Conservation (phyloP, 768 basidiomycete genomes). For the Pleurotus giganteus region DNA sequence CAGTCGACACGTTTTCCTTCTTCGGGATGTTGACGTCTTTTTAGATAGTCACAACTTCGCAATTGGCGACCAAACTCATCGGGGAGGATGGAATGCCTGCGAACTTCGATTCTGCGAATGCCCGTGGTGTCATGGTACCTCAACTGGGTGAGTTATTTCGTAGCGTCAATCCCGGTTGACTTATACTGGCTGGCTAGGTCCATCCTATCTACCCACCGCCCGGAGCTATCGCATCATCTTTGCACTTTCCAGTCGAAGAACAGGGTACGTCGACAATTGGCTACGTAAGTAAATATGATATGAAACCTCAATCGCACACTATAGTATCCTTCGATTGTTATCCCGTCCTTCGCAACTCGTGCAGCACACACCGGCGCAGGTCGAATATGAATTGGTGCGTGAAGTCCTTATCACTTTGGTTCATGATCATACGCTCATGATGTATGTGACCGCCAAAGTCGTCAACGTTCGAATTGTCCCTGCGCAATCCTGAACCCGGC, state of each 20-base stretch:
- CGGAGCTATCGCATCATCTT: slow-evolving; percentile 36
- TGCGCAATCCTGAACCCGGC: neutral
- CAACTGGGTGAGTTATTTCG: slow-evolving; percentile 47
- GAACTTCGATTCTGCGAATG: slow-evolving; percentile 57
- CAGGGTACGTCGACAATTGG: slow-evolving; percentile 37
- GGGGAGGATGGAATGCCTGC: slow-evolving; percentile 63
- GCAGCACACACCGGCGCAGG: neutral
- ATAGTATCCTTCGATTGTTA: slow-evolving; percentile 6
- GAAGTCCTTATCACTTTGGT: neutral
- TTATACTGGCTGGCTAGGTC: slow-evolving; percentile 15
- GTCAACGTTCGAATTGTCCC: neutral
- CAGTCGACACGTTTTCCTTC: neutral
- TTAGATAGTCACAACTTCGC: slow-evolving; percentile 60
- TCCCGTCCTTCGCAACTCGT: neutral
- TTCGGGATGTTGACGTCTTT: slow-evolving; percentile 12
- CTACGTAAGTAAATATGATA: too few relatives aligned
- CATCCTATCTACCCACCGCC: slow-evolving; percentile 35
- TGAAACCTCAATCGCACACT: neutral
- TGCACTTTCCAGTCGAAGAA: slow-evolving; percentile 27
- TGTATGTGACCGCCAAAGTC: neutral
- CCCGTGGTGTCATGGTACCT: slow-evolving; percentile 63
- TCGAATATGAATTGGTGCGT: neutral
- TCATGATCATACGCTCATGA: neutral
- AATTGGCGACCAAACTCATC: slow-evolving; percentile 68
- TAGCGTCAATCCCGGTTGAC: neutral